phyloP scores from a whole-genome alignment of 2,329 filamentous ascomycete species.

The Rosellinia necatrix region DNA sequence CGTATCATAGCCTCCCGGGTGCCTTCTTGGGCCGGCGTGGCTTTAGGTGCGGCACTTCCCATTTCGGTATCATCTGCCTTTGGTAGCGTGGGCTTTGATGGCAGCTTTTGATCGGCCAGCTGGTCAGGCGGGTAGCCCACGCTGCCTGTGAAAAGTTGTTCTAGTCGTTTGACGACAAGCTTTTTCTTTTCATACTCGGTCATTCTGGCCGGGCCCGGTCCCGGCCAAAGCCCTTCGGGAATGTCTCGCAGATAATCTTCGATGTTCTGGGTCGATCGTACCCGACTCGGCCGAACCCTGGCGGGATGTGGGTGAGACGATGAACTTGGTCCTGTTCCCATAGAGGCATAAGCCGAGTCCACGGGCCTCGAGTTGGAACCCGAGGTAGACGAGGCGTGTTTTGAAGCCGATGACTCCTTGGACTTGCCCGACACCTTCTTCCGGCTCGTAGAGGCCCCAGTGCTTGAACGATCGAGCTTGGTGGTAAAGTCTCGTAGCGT shows the following conservation, averaged over 20 bases:
- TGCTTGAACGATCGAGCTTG: slow-evolving; percentile 58
- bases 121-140: slow-evolving; percentile 46
- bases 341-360: slow-evolving; percentile 72
- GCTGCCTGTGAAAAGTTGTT: slow-evolving; percentile 82
- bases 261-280: slow-evolving; percentile 63
- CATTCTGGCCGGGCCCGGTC: slow-evolving; percentile 61
- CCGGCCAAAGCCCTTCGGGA: slow-evolving; percentile 69
- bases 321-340: slow-evolving; percentile 57
- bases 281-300: slow-evolving; percentile 40
- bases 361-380: slow-evolving; percentile 58
- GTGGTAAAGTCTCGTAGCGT: slow-evolving; percentile 73
- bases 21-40: slow-evolving; percentile 38
- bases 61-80: slow-evolving; percentile 40
- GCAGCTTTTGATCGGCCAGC: slow-evolving; percentile 43
- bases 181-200: slow-evolving; percentile 77
- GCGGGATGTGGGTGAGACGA: slow-evolving; percentile 46
- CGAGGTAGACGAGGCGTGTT: slow-evolving; percentile 58
- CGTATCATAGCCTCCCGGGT: slow-evolving; percentile 57
- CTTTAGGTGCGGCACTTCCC: slow-evolving; percentile 22
- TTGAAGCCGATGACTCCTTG: slow-evolving; percentile 52
- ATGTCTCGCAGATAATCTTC: slow-evolving; percentile 75
- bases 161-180: slow-evolving; percentile 74
- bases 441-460: slow-evolving; percentile 48
- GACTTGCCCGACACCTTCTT: slow-evolving; percentile 48
- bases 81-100: slow-evolving; percentile 35